phyloP scores from a whole-genome alignment of 176 grass and related monocot genomes.

The Juncus effusus region DNA sequence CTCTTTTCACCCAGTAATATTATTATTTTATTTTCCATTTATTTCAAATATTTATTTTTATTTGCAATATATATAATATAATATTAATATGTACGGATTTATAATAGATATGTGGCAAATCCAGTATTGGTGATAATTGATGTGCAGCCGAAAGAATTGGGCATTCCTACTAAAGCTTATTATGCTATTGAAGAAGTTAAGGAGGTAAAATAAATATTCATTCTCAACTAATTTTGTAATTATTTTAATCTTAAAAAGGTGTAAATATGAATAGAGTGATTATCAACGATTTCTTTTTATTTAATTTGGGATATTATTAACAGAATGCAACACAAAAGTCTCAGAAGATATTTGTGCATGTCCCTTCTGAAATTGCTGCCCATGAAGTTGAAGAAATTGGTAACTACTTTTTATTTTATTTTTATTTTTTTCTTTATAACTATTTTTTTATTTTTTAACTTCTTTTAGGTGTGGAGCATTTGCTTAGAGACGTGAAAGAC shows the following conservation, averaged over 20 bases:
- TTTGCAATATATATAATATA: neutral
- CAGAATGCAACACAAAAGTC: slow-evolving; percentile 99
- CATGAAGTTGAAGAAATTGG: slow-evolving; percentile 98
- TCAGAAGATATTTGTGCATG: slow-evolving; percentile 97
- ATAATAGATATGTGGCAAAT: slow-evolving; percentile 79
- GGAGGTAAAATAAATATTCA: slow-evolving; percentile 40
- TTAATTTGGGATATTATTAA: slow-evolving; percentile 19
- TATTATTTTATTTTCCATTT: neutral
- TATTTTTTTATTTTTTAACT: slow-evolving; percentile 5
- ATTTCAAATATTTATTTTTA: slow-evolving; percentile 2
- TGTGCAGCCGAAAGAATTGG: slow-evolving; percentile 92
- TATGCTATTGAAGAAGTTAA: slow-evolving; percentile 93
- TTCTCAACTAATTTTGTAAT: neutral
- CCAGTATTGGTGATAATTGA: slow-evolving; percentile 97
- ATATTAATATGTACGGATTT: neutral
- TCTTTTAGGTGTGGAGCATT: slow-evolving; percentile 81
- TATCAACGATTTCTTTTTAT: too few relatives aligned
- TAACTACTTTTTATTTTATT: slow-evolving; percentile 25
- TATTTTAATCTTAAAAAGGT: too few relatives aligned
- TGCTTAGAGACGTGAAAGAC: slow-evolving; percentile 94
- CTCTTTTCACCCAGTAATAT: slow-evolving; percentile 80
- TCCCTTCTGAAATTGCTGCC: slow-evolving; percentile 94
- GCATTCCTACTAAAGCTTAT: slow-evolving; percentile 94
- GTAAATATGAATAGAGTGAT: too few relatives aligned
- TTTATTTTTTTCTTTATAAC: neutral